Evolutionary conservation across 768 basidiomycete species (phyloP).

Genomic region (Lactarius quietus): DNA sequence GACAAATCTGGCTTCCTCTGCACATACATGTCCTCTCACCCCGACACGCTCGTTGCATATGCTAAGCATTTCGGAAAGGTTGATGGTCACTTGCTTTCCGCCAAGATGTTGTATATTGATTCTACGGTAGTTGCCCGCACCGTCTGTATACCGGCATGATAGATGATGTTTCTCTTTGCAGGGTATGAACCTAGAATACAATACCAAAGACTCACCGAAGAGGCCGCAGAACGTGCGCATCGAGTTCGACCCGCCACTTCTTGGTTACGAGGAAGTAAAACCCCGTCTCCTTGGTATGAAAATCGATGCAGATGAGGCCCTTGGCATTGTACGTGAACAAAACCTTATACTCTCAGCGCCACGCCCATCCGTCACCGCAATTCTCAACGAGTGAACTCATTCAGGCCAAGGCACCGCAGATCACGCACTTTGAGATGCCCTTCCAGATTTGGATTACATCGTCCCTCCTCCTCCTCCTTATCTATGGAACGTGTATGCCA

Average conservation of each 20-base stretch:
- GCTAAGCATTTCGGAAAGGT: slow-evolving; percentile 74
- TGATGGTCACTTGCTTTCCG: slow-evolving; percentile 49
- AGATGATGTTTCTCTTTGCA: slow-evolving; percentile 28
- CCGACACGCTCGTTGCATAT: slow-evolving; percentile 81
- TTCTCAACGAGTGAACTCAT: neutral
- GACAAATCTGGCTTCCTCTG: slow-evolving; percentile 71
- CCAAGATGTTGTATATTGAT: slow-evolving; percentile 68
- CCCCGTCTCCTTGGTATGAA: slow-evolving; percentile 79
- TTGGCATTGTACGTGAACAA: slow-evolving; percentile 62
- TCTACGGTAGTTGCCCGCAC: slow-evolving; percentile 45
- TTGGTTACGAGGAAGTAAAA: slow-evolving; percentile 78
- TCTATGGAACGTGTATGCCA: slow-evolving; percentile 35
- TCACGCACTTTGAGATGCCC: slow-evolving; percentile 54
- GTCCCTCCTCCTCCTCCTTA: slow-evolving; percentile 33
- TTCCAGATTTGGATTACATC: slow-evolving; percentile 29
- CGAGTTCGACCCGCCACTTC: slow-evolving; percentile 65
- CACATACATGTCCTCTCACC: slow-evolving; percentile 84
- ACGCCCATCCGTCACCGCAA: neutral
- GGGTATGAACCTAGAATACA: slow-evolving; percentile 71
- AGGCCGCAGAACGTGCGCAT: slow-evolving; percentile 49
- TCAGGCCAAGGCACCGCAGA: slow-evolving; percentile 44
- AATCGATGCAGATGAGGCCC: slow-evolving; percentile 68
- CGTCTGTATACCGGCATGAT: neutral
- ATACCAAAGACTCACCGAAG: slow-evolving; percentile 43
- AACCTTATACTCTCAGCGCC: neutral